phyloP scores from a whole-genome alignment of 2,329 filamentous ascomycete genomes.

The Sclerotiophoma versabilis region DNA sequence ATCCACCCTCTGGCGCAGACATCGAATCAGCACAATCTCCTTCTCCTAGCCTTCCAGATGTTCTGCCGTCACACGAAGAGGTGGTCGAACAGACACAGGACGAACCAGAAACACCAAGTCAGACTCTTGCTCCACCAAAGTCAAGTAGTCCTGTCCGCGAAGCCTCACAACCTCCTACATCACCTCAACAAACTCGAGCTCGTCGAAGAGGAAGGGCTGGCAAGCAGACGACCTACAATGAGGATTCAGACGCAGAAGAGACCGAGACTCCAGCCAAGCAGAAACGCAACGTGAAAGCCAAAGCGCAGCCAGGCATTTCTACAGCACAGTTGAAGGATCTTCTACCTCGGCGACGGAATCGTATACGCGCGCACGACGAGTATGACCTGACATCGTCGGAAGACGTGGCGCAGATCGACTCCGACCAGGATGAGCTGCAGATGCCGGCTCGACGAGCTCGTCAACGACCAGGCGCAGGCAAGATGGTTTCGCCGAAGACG shows the following conservation, averaged over 20 bases:
- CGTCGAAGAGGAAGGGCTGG: conserved; percentile 26
- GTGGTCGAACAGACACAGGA: conserved; percentile 30
- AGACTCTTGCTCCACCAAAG: conserved; percentile 54
- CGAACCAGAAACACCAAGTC: conserved; percentile 44
- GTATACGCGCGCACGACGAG: conserved; percentile 41
- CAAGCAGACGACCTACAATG: conserved; percentile 26
- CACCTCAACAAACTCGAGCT: conserved; percentile 25
- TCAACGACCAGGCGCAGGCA: conserved; percentile 23
- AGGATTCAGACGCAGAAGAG: conserved; percentile 34
- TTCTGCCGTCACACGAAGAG: conserved; percentile 35
- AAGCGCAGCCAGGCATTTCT: conserved; percentile 45
- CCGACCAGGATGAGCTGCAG: conserved; percentile 54
- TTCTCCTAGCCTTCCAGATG: conserved; percentile 46
- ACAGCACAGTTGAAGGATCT: conserved; percentile 55
- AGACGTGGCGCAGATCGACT: conserved; percentile 40
- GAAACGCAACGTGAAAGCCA: conserved; percentile 26
- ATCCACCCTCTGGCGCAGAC: conserved; percentile 37
- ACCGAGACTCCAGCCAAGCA: conserved; percentile 33
- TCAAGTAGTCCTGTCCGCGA: conserved; percentile 50
- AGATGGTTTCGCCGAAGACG: conserved; percentile 31
- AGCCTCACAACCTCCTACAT: conserved; percentile 21
- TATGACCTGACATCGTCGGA: conserved; percentile 52
- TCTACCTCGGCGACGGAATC: conserved; percentile 52
- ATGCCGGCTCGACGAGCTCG: conserved; percentile 34
- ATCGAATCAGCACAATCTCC: conserved; percentile 41